A percentile compares a stretch with the other conserved stretches of the same genome.
Conservation (phyloP, 768 basidiomycete species). For the Mycena amicta region DNA sequence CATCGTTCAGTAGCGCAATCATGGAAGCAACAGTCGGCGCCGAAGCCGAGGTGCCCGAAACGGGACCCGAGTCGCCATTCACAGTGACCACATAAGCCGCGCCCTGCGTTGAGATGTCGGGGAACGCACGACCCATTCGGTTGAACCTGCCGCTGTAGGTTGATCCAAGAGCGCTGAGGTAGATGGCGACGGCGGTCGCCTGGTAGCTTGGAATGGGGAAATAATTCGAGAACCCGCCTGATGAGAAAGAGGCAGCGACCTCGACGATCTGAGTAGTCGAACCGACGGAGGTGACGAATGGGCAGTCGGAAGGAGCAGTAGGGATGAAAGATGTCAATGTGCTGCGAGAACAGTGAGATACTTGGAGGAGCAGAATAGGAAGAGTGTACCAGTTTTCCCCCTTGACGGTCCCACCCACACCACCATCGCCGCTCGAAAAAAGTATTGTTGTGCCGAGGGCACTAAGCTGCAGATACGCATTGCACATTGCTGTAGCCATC, state of each 20-base stretch:
- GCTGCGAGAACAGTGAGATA: background rate
- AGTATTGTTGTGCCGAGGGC: slow-evolving; percentile 38
- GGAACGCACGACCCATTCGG: slow-evolving; percentile 35
- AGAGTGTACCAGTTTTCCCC: too few relatives aligned
- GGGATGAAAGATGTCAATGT: background rate
- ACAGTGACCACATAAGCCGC: background rate
- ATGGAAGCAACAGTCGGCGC: slow-evolving; percentile 13
- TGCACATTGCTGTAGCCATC: background rate
- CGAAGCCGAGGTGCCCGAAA: slow-evolving; percentile 8
- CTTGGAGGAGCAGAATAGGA: background rate
- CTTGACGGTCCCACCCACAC: slow-evolving; percentile 31
- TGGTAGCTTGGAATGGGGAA: slow-evolving; percentile 25
- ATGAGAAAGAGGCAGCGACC: background rate
- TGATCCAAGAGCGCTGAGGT: slow-evolving; percentile 11
- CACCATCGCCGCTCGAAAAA: slow-evolving; percentile 48
- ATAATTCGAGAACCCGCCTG: slow-evolving; percentile 2
- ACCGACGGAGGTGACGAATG: slow-evolving; percentile 3
- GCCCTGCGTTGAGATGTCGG: slow-evolving; percentile 17
- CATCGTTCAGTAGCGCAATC: slow-evolving; percentile 14
- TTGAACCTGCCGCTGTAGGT: slow-evolving; percentile 34
- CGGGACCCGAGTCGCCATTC: background rate
- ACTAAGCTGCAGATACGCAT: slow-evolving; percentile 13
- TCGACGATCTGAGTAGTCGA: background rate
- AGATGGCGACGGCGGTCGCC: slow-evolving; percentile 26
- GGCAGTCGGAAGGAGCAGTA: slow-evolving; percentile 1